Conservation (phyloP, 495 filamentous ascomycete species). For the Penicillium cinerascens region DNA sequence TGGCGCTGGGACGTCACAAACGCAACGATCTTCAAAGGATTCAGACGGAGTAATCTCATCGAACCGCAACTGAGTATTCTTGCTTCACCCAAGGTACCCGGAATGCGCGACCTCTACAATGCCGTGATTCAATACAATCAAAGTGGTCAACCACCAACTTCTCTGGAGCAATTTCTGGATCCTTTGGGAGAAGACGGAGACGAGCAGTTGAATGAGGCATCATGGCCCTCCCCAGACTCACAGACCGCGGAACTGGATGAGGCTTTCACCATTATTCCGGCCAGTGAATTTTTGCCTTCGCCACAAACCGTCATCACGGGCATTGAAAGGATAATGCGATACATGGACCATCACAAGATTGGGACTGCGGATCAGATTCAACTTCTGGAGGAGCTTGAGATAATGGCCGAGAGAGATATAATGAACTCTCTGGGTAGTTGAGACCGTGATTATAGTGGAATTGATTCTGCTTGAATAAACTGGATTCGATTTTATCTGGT, state of each 20-base stretch:
- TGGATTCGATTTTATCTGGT: too few species aligned
- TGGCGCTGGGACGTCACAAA: slow-evolving; percentile 10
- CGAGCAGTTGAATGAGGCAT: background rate
- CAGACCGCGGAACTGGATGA: slow-evolving; percentile 4
- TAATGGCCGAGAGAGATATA: background rate
- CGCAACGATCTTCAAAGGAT: slow-evolving; percentile 2
- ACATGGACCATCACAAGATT: slow-evolving; percentile 1
- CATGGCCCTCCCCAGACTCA: background rate
- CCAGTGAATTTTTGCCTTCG: background rate
- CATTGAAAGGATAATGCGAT: slow-evolving; percentile 1
- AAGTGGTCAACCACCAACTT: background rate
- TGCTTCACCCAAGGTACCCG: background rate
- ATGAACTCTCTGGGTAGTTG: background rate
- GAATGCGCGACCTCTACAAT: slow-evolving; percentile 1
- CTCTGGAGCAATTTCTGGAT: slow-evolving; percentile 1
- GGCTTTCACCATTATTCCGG: background rate
- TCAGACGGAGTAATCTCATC: slow-evolving; percentile 5
- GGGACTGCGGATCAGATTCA: background rate
- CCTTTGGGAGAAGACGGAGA: background rate
- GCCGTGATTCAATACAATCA: background rate
- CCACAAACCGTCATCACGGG: background rate
- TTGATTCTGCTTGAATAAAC: too few species aligned
- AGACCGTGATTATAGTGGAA: too few species aligned
- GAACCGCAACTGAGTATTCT: background rate
- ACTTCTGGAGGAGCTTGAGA: background rate